Evolutionary conservation across 257 asterid genomes (phyloP), one percentile per base, ranked within the genome.

Genomic region (Solanum okadae): DNA sequence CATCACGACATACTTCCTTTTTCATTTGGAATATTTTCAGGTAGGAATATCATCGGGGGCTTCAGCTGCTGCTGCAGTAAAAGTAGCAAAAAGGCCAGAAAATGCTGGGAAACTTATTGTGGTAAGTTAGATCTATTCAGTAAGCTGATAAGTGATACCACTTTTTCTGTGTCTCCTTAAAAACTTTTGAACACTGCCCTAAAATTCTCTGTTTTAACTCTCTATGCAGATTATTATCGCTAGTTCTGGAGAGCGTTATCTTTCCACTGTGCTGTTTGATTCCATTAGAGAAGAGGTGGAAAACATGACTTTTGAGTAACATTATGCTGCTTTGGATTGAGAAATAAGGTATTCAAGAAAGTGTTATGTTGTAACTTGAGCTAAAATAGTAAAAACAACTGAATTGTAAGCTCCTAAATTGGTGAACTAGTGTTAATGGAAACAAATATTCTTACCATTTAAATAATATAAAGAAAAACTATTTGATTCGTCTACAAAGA

Each of bases 41-140:
- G 91, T 88, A 20, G 96, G 94, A 63, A 92, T 93, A 86, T 93
- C 96, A 5, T 92, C 96, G 29, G 96, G 96, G 83, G 96, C 94
- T 11, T 92, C 95, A 4, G 93, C 94, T 12, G 95, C 92, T 0
- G 95, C 95, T 86, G 94, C 96, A 31, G 82, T 92, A 79, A 89
- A 86, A 87, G 77, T 92, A 70, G 96, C 93, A 8, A 89, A 83
- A 81, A 91, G 90, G 76, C 94, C 94, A 22, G 95, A 92, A 86
- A 91, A 90, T 70, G 94, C 90, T 65, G 95, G 94, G 83, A 92
- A 93, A 82, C 96, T 93, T 90, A 84, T 93, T 90, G 92, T 88
- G 31, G 94, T 93, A 92, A 86, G 93, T 90, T 22, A 71, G 38
- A 42, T 42, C 59, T 31, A 31, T 84, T 52, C 29, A 40, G n/a